phyloP scores from a whole-genome alignment of 257 asterid genomes.

The Solanum clarkiae region DNA sequence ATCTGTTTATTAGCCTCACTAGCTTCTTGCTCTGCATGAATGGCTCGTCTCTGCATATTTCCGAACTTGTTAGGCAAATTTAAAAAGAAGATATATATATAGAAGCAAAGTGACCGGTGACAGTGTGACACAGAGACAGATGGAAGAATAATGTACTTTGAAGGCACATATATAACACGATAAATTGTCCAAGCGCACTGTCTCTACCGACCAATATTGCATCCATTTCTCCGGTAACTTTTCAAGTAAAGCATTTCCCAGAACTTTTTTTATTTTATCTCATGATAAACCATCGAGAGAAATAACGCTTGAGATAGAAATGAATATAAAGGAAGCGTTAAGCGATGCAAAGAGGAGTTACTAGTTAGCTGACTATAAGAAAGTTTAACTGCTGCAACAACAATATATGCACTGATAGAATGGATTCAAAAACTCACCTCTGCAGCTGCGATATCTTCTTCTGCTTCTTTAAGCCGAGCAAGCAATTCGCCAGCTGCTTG shows the following conservation, averaged over 20 bases:
- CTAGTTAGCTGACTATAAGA: not conserved
- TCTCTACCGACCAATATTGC: not conserved
- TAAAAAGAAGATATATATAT: not conserved
- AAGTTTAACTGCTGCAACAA: not conserved
- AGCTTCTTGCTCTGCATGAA: constrained; percentile 60
- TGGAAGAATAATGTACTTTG: not conserved
- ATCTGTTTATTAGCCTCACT: constrained; percentile 50
- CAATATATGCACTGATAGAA: not conserved
- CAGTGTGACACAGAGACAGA: not conserved
- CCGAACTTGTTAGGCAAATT: not conserved
- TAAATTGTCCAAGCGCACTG: not conserved
- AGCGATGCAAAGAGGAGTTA: not conserved
- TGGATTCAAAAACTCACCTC: constrained; percentile 45
- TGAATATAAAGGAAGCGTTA: not conserved
- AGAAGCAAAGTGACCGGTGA: not conserved
- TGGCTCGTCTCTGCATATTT: constrained; percentile 60
- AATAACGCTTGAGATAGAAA: not conserved
- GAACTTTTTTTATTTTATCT: not conserved
- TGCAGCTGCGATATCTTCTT: constrained; percentile 70
- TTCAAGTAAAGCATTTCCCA: not conserved
- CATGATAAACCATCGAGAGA: not conserved
- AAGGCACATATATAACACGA: not conserved
- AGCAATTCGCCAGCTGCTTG: constrained; percentile 97
- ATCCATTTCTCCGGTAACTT: not conserved
- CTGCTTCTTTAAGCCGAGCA: constrained; percentile 90